Evolutionary conservation across 192 early-diverging fungal species (phyloP), one percentile per base, ranked within the genome.

Genomic region (Backusella macrospora): DNA sequence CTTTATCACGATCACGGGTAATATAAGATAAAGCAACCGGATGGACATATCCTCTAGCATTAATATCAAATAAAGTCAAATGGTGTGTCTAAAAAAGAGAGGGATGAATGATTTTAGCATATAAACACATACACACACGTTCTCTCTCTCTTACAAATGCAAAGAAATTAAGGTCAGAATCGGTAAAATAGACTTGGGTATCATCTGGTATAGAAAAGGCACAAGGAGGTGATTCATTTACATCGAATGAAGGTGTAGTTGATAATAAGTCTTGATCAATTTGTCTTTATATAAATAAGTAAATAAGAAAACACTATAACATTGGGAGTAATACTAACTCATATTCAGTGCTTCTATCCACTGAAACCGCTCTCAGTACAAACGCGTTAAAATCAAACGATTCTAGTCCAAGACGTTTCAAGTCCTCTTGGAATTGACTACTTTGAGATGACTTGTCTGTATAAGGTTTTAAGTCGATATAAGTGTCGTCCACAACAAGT

Each of bases 41-140:
- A 40, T 83, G 77, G 12, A 86, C 85, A 70, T 83, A 86, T 23
- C 85, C 85, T 52, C 85, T 69, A 14, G 85, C 85, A 46, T 82
- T 81, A 62, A 86, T 86, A 59, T 86, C 85, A 72, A 86, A 86
- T 13, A 86, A 65, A 0, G 85, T 86, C 38, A 86, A 75, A 42
- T 86, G 83, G 37, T 86, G 85, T 3, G 82, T 80, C 85, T 86
- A 79, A 29, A 14, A 16, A 47, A 72, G 5, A n/a, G 29, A 26
- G 42, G 5, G 21, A 59, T 59, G 23, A 59, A 59, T 59, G 13
- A 39, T 6, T 8, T 9, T 39, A 48, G 23, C 14, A 44, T 6
- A 21, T 13, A 9, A n/a, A n/a, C n/a, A n/a, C n/a, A n/a, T n/a
- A n/a, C n/a, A n/a, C n/a, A n/a, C n/a, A n/a, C n/a, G n/a, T n/a